Percentiles rank a stretch among this genome's conserved stretches.
Evolutionary conservation across 2,329 filamentous ascomycete species (phyloP).

Genomic region (Alternaria consortialis): DNA sequence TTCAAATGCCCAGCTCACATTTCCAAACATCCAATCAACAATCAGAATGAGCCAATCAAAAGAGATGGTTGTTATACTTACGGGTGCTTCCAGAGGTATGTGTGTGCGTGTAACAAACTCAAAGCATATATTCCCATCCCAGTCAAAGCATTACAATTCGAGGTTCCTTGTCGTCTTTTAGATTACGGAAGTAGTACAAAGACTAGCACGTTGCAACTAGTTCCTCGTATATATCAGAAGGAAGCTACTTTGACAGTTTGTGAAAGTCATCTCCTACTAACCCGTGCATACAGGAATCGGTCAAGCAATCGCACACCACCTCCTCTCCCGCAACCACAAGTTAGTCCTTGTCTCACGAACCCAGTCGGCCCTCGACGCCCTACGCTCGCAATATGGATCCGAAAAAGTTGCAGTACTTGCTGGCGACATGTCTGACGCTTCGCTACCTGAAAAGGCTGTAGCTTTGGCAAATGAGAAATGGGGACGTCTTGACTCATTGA

Average conservation of each 20-base stretch:
- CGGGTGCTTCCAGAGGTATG: conserved; percentile 70
- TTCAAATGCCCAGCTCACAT: not conserved
- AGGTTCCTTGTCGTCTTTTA: not conserved
- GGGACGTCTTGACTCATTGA: conserved; percentile 77
- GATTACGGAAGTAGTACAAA: not conserved
- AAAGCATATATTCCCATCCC: not conserved
- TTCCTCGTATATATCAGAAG: not conserved
- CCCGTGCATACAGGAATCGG: conserved; percentile 63
- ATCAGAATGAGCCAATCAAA: conserved; percentile 36
- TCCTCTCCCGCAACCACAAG: conserved; percentile 65
- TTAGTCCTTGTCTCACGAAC: conserved; percentile 68
- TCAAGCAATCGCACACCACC: conserved; percentile 66
- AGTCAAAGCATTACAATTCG: not conserved
- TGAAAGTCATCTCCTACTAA: not conserved
- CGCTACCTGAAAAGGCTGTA: conserved; percentile 67
- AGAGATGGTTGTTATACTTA: conserved; percentile 61
- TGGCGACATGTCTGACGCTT: conserved; percentile 66
- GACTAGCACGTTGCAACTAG: not conserved
- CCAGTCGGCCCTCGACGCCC: conserved; percentile 61
- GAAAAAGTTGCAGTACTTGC: conserved; percentile 64
- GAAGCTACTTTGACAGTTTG: not conserved
- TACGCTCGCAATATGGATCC: conserved; percentile 57
- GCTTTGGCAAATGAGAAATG: conserved; percentile 72
- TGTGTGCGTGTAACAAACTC: not conserved
- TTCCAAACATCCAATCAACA: not conserved